These are phyloP conservation scores for Inga laurina DNA, from an alignment of 306 rosid genomes.

Conservation along the genomic window DNA sequence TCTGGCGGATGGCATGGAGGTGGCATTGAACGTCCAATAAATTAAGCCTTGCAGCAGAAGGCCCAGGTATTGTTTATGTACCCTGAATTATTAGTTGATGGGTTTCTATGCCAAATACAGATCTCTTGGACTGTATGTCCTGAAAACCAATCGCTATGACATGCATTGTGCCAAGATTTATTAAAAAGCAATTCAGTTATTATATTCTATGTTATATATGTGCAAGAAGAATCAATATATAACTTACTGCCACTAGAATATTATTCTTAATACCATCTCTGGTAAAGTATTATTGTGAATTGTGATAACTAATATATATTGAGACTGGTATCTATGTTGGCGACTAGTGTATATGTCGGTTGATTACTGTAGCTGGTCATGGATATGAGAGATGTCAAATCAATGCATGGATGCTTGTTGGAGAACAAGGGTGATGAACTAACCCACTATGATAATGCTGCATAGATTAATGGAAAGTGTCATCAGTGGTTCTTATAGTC, in stretches of 20 bases:
- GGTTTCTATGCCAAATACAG: not conserved
- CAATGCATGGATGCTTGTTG: not conserved
- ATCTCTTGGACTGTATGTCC: not conserved
- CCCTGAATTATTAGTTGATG: not conserved
- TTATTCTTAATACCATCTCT: not conserved
- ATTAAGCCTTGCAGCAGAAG: too few relatives aligned
- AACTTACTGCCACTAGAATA: not conserved
- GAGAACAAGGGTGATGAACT: not conserved
- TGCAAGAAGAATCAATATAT: not conserved
- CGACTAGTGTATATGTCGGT: not conserved
- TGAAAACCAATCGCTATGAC: not conserved
- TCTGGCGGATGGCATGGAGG: slow-evolving; percentile 32
- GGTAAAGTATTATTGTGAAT: not conserved
- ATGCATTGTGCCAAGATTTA: not conserved
- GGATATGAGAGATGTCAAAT: not conserved
- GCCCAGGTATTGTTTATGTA: too few relatives aligned
- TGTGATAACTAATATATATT: not conserved
- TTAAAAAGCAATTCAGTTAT: not conserved
- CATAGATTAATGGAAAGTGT: not conserved
- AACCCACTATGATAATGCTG: not conserved
- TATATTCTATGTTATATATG: not conserved
- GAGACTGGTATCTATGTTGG: not conserved
- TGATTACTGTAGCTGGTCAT: not conserved
- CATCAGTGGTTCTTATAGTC: not conserved
- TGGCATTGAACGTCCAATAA: slow-evolving; percentile 30